Conservation (phyloP, 2,329 filamentous ascomycete genomes). For the Fusarium penzigii region DNA sequence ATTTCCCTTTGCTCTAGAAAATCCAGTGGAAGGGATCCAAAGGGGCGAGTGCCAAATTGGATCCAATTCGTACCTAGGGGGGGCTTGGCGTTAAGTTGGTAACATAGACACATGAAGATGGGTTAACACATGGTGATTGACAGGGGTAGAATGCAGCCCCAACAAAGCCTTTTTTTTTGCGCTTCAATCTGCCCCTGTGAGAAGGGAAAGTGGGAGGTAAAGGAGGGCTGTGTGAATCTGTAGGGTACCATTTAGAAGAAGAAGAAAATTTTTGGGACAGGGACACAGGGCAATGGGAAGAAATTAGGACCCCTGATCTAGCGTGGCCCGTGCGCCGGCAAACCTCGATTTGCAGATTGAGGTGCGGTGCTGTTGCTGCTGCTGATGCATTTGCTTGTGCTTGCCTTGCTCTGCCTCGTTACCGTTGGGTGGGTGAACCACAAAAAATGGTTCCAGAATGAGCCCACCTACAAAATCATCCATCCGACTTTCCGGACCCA, state of each 20-base stretch:
- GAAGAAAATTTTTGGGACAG: too few species aligned
- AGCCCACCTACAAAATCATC: constrained; percentile 33
- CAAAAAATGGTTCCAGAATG: constrained; percentile 36
- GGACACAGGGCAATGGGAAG: too few species aligned
- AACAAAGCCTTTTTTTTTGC: too few species aligned
- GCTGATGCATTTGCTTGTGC: too few species aligned
- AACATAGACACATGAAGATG: constrained; percentile 8
- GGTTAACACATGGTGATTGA: constrained; percentile 10
- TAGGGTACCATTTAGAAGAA: constrained; percentile 10
- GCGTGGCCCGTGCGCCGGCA: constrained; percentile 17
- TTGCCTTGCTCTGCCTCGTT: too few species aligned
- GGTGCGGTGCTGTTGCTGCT: not conserved
- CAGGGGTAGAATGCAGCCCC: not conserved
- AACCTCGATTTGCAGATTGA: constrained; percentile 15
- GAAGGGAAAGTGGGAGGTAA: not conserved
- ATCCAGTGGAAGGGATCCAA: constrained; percentile 18
- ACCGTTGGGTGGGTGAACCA: constrained; percentile 4
- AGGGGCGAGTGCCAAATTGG: constrained; percentile 12
- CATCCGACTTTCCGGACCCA: constrained; percentile 36
- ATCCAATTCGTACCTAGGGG: constrained; percentile 10
- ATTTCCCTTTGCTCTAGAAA: constrained; percentile 26
- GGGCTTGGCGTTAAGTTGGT: constrained; percentile 17
- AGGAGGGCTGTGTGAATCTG: not conserved
- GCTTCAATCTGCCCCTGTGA: not conserved
- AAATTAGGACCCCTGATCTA: constrained; percentile 18